phyloP scores from a whole-genome alignment of 2,329 filamentous ascomycete genomes.

The Dactylella cylindrospora region DNA sequence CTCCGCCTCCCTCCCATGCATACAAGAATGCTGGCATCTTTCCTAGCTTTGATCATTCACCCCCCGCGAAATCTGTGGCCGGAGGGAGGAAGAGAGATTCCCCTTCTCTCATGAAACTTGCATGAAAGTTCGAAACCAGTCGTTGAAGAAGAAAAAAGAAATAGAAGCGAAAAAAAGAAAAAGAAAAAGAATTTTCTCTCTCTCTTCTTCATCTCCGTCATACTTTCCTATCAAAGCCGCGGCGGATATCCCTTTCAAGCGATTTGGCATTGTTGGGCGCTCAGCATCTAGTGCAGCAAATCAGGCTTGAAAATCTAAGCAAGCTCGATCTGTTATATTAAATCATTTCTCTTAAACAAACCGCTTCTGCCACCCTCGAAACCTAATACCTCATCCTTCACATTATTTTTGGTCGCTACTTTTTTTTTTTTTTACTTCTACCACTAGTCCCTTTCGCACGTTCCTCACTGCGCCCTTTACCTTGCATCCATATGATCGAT shows the following conservation, averaged over 20 bases:
- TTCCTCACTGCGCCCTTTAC: conserved; percentile 5
- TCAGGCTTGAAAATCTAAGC: conserved; percentile 9
- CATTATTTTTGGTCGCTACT: not conserved
- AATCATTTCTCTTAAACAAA: no score
- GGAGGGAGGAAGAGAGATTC: not conserved
- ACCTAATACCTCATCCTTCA: no score
- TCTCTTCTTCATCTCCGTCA: not conserved
- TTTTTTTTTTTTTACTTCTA: not conserved
- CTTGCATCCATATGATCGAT: conserved; percentile 33
- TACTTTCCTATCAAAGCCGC: conserved; percentile 10
- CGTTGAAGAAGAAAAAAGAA: not conserved
- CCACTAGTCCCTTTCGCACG: not conserved
- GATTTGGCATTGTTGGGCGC: conserved; percentile 22
- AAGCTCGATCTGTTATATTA: no score
- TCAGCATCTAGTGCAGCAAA: conserved; percentile 14
- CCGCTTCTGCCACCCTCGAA: not conserved
- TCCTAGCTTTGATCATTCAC: conserved; percentile 11
- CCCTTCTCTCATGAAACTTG: conserved; percentile 9
- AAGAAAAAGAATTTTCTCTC: not conserved
- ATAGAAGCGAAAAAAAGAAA: conserved; percentile 1
- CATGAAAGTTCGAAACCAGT: no score
- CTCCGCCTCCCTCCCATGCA: conserved; percentile 24
- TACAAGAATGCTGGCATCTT: not conserved
- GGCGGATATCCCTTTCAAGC: conserved; percentile 25
- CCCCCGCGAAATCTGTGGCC: conserved; percentile 4